Percentiles rank a stretch among this genome's conserved stretches.
phyloP scores from a whole-genome alignment of 306 rosid species.

The Urtica urens region DNA sequence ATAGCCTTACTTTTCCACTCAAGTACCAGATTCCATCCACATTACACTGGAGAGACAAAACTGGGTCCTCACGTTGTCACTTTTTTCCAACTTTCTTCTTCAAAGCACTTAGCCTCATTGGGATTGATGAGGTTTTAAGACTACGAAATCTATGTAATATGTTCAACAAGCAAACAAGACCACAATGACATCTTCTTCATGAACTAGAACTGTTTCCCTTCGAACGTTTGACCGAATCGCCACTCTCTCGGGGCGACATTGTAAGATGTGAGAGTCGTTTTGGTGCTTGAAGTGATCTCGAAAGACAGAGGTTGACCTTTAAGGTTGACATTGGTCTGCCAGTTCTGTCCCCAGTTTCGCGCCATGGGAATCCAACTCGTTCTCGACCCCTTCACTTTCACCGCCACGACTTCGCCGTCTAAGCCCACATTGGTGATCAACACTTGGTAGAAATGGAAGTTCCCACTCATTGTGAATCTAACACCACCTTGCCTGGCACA shows the following conservation, averaged over 20 bases:
- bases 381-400: constrained; percentile 89
- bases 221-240: constrained; percentile 77
- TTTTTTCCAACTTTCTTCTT: constrained; percentile 22
- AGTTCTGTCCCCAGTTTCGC: constrained; percentile 83
- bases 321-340: constrained; percentile 80
- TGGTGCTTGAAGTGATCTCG: constrained; percentile 60
- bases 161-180: neutral
- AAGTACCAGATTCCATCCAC: constrained; percentile 23
- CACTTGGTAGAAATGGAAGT: constrained; percentile 60
- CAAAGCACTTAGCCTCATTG: constrained; percentile 6
- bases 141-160: constrained; percentile 21
- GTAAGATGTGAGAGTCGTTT: constrained; percentile 74
- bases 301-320: constrained; percentile 79
- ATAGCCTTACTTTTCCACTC: constrained; percentile 7
- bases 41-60: constrained; percentile 10
- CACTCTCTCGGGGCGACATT: constrained; percentile 69
- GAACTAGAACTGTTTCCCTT: constrained; percentile 69
- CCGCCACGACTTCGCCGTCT: constrained; percentile 82
- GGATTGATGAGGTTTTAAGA: constrained; percentile 8
- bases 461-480: constrained; percentile 67
- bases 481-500: constrained; percentile 74
- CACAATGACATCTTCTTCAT: constrained; percentile 3
- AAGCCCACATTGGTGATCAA: constrained; percentile 68
- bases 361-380: constrained; percentile 97
- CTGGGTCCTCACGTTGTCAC: constrained; percentile 16